These are phyloP conservation scores for Monosporascus sp. DNA, from an alignment of 2,329 filamentous ascomycete genomes.

Conservation along the genomic window DNA sequence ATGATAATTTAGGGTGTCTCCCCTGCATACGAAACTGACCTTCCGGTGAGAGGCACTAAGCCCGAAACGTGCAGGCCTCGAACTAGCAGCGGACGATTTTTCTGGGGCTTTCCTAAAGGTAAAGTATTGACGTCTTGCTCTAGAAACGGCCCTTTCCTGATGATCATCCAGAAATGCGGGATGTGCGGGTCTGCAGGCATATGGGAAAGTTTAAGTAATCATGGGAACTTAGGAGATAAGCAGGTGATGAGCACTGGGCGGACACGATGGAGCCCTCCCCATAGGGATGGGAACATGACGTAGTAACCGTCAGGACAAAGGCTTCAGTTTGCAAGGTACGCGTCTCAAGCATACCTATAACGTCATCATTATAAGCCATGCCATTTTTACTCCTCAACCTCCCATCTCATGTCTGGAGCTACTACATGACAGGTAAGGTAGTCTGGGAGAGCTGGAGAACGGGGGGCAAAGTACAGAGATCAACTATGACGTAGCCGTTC, in stretches of 20 bases:
- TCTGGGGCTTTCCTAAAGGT: no score
- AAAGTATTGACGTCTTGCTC: neutral
- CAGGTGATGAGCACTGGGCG: no score
- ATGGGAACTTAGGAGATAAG: no score
- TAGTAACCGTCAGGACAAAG: no score
- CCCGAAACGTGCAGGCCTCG: constrained; percentile 2
- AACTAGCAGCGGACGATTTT: constrained; percentile 1
- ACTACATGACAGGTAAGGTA: neutral
- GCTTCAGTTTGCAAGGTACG: no score
- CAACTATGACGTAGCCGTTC: constrained; percentile 12
- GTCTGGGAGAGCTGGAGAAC: constrained; percentile 2
- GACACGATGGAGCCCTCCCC: no score
- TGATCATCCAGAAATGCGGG: neutral
- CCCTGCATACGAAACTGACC: constrained; percentile 10
- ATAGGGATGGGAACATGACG: no score
- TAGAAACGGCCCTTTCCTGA: neutral
- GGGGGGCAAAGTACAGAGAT: constrained; percentile 1
- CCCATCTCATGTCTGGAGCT: no score
- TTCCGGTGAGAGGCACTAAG: constrained; percentile 1
- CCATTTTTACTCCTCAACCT: no score
- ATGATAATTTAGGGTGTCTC: neutral
- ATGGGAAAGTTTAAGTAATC: neutral
- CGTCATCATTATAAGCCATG: no score
- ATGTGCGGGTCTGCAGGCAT: neutral
- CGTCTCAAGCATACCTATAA: no score